Conservation (phyloP, 441 rosid genomes). For the Kokia cookei region DNA sequence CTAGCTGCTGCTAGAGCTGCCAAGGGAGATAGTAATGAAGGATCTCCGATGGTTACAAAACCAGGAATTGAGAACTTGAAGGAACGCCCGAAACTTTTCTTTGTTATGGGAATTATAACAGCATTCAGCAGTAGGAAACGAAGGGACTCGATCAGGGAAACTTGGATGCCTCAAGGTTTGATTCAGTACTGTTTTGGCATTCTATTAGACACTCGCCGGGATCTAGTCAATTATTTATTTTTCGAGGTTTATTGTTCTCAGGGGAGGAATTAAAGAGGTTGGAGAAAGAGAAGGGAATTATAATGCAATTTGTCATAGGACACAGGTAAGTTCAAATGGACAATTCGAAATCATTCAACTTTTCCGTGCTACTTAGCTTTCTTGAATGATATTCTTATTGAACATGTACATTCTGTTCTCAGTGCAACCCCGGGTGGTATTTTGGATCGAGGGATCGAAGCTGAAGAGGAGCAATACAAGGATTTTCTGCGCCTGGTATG, state of each 20-base stretch:
- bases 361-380: background rate
- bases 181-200: background rate
- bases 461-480: constrained; percentile 75
- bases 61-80: constrained; percentile 39
- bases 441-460: constrained; percentile 72
- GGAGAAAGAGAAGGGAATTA: constrained; percentile 82
- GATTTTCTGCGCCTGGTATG: constrained; percentile 83
- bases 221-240: constrained; percentile 5
- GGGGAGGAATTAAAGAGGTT: constrained; percentile 33
- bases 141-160: constrained; percentile 83
- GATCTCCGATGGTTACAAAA: constrained; percentile 37
- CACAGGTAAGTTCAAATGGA: constrained; percentile 50
- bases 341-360: constrained; percentile 5
- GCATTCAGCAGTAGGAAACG: constrained; percentile 95
- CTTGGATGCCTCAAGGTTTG: constrained; percentile 88
- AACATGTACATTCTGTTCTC: constrained; percentile 11
- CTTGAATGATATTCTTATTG: constrained; percentile 1
- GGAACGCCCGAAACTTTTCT: constrained; percentile 62
- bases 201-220: constrained; percentile 1
- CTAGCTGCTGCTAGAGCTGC: constrained; percentile 85
- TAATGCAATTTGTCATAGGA: constrained; percentile 88
- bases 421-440: constrained; percentile 87
- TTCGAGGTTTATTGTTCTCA: constrained; percentile 27
- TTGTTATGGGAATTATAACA: constrained; percentile 92
- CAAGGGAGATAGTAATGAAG: constrained; percentile 41